phyloP scores from a whole-genome alignment of 1,284 basidiomycete genomes.

The Moniliella sp. region DNA sequence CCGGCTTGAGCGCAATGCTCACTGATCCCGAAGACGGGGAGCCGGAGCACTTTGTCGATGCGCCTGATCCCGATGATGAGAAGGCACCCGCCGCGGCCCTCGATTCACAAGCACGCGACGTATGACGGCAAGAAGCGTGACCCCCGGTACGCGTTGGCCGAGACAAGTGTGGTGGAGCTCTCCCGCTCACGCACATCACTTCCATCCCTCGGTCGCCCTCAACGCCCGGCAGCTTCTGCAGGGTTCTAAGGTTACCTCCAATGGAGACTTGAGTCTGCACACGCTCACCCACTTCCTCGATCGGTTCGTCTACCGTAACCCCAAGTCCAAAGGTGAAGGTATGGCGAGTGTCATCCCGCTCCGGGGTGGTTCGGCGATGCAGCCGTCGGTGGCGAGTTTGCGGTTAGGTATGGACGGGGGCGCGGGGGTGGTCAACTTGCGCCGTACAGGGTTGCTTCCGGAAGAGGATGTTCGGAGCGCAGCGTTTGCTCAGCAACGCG shows the following conservation, averaged over 20 bases:
- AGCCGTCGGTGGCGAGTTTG: constrained; percentile 49
- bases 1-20: constrained; percentile 52
- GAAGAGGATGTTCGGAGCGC: constrained; percentile 51
- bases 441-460: constrained; percentile 18
- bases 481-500: constrained; percentile 52
- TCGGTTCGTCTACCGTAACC: constrained; percentile 75
- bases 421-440: constrained; percentile 1
- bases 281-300: constrained; percentile 80
- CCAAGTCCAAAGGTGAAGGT: constrained; percentile 52
- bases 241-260: constrained; percentile 48
- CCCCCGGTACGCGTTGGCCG: constrained; percentile 65
- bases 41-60: constrained; percentile 40
- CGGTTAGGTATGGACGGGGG: not conserved
- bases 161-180: no score
- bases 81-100: constrained; percentile 1
- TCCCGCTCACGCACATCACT: no score
- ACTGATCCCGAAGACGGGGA: constrained; percentile 36
- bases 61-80: constrained; percentile 23
- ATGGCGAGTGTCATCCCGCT: no score
- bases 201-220: constrained; percentile 71
- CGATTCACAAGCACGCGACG: constrained; percentile 1
- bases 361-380: no score
- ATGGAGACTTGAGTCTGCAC: constrained; percentile 70
- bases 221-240: constrained; percentile 62
- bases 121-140: constrained; percentile 50